Conservation (phyloP, 1,284 basidiomycete genomes). For the Singerocomus inundabilis region DNA sequence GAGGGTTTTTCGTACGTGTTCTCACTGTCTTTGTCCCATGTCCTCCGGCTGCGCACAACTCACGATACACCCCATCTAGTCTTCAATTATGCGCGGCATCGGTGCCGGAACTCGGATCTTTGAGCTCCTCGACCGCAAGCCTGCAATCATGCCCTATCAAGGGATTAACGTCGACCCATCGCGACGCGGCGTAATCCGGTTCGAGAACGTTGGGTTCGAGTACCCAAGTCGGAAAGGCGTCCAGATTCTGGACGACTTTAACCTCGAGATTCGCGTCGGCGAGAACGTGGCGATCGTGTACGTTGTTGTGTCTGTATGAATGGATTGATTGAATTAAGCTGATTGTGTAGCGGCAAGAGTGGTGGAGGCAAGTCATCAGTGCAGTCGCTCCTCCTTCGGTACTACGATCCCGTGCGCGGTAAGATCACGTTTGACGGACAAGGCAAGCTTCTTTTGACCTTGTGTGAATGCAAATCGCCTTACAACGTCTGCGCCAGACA, state of each 20-base stretch:
- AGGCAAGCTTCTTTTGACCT: constrained; percentile 47
- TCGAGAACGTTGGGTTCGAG: constrained; percentile 80
- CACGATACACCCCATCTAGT: constrained; percentile 37
- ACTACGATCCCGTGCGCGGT: constrained; percentile 89
- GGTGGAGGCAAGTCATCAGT: constrained; percentile 92
- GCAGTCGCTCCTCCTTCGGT: constrained; percentile 85
- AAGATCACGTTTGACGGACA: constrained; percentile 83
- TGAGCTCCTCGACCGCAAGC: constrained; percentile 81
- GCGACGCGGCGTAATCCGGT: constrained; percentile 67
- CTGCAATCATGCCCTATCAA: constrained; percentile 63
- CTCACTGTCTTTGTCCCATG: neutral
- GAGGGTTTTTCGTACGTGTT: constrained; percentile 42
- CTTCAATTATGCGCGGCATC: constrained; percentile 86
- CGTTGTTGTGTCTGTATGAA: constrained; percentile 28
- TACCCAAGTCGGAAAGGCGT: constrained; percentile 84
- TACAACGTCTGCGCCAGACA: constrained; percentile 47
- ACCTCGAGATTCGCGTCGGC: constrained; percentile 76
- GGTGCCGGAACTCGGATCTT: constrained; percentile 94
- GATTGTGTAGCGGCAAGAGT: constrained; percentile 69
- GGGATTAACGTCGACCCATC: constrained; percentile 57
- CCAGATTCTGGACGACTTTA: constrained; percentile 75
- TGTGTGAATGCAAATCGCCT: constrained; percentile 5
- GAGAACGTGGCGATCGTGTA: constrained; percentile 92
- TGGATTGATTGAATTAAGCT: constrained; percentile 1
- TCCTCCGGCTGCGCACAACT: neutral